These are phyloP conservation scores for Ascochyta clinopodiicola DNA, from an alignment of 2,329 filamentous ascomycete genomes.

Conservation along the genomic window DNA sequence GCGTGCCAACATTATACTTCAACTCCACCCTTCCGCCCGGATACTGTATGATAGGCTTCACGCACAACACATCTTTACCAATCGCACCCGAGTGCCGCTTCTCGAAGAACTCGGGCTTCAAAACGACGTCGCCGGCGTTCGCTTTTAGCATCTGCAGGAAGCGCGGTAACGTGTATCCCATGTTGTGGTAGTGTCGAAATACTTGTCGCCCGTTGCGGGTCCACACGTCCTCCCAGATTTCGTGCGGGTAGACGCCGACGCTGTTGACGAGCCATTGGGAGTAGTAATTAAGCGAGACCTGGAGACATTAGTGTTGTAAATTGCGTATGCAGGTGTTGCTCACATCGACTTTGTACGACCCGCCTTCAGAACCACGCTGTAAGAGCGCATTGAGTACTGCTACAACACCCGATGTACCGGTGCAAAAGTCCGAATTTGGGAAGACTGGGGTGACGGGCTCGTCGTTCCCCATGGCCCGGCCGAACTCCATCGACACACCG, in stretches of 20 bases:
- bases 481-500: constrained; percentile 57
- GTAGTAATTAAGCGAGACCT: constrained; percentile 48
- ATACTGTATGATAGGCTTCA: constrained; percentile 56
- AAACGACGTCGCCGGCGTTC: constrained; percentile 49
- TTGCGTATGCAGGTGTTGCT: constrained; percentile 13
- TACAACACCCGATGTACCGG: constrained; percentile 51
- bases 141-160: constrained; percentile 52
- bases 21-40: constrained; percentile 40
- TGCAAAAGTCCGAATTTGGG: constrained; percentile 56
- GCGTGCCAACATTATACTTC: constrained; percentile 57
- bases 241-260: constrained; percentile 44
- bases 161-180: constrained; percentile 52
- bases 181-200: constrained; percentile 60
- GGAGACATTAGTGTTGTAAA: not conserved
- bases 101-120: constrained; percentile 60
- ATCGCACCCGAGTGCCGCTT: constrained; percentile 48
- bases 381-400: constrained; percentile 54
- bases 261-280: constrained; percentile 46
- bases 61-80: constrained; percentile 47
- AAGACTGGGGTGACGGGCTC: constrained; percentile 55
- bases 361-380: constrained; percentile 49
- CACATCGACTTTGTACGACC: constrained; percentile 52
- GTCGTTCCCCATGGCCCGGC: constrained; percentile 55
- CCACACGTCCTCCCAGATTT: constrained; percentile 59
- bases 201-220: constrained; percentile 53